A percentile compares a stretch with the other conserved stretches of the same genome.
These are phyloP conservation scores for Canavalia gladiata DNA, from an alignment of 306 rosid species.

Conservation along the genomic window DNA sequence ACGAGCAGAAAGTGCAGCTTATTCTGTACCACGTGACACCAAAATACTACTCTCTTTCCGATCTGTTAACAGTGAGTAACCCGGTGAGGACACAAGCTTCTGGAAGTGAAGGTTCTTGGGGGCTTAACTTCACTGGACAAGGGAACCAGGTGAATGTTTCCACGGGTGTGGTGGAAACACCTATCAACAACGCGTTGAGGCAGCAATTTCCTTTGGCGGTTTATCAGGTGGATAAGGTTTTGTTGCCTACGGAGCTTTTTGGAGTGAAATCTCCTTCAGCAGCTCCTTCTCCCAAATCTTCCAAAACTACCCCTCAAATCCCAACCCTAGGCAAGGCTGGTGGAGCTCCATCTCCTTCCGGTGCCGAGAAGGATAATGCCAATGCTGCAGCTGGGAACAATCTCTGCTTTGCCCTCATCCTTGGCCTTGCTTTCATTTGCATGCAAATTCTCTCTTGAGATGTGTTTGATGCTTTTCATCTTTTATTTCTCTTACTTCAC, in stretches of 20 bases:
- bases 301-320: conserved; percentile 41
- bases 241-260: conserved; percentile 69
- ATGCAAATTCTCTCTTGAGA: conserved; percentile 50
- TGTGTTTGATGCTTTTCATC: background rate
- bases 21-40: conserved; percentile 73
- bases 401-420: conserved; percentile 48
- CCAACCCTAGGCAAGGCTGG: background rate
- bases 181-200: conserved; percentile 67
- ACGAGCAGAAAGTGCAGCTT: conserved; percentile 63
- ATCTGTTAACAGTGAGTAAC: conserved; percentile 71
- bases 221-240: conserved; percentile 70
- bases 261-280: conserved; percentile 53
- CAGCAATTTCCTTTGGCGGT: conserved; percentile 68
- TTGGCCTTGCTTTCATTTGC: conserved; percentile 58
- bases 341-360: conserved; percentile 43
- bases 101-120: conserved; percentile 58
- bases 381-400: conserved; percentile 35
- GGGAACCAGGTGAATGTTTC: conserved; percentile 83
- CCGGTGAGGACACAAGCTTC: conserved; percentile 80
- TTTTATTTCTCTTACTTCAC: background rate
- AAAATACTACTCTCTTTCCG: conserved; percentile 61
- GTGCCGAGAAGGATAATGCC: background rate
- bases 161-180: conserved; percentile 56
- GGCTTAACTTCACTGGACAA: conserved; percentile 75
- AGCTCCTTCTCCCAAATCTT: conserved; percentile 55